These are phyloP conservation scores for Wallemia ichthyophaga DNA, from an alignment of 1,284 basidiomycete genomes.

Conservation along the genomic window DNA sequence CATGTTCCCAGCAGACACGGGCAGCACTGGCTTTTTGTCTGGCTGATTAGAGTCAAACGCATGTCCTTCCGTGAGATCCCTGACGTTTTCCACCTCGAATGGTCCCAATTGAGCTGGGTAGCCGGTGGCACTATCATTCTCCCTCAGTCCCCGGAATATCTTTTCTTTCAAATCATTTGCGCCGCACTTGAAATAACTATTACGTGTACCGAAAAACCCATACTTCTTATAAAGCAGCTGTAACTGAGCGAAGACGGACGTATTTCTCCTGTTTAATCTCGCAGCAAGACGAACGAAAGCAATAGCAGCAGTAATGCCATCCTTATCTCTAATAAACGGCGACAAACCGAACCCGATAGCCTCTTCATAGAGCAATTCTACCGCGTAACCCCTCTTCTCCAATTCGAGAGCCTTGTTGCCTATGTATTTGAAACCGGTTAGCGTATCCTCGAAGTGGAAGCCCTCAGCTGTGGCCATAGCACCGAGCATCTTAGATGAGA, in stretches of 20 bases:
- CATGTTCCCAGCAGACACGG: conserved; percentile 11
- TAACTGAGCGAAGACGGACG: conserved; percentile 27
- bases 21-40: neutral
- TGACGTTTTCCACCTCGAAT: neutral
- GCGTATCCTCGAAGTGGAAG: conserved; percentile 47
- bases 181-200: conserved; percentile 46
- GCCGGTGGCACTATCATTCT: conserved; percentile 1
- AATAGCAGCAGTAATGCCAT: conserved; percentile 46
- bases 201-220: conserved; percentile 21
- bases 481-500: conserved; percentile 60
- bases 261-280: conserved; percentile 22
- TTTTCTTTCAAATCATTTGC: conserved; percentile 18
- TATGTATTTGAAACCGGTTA: conserved; percentile 61
- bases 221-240: conserved; percentile 31
- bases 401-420: conserved; percentile 43
- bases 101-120: neutral
- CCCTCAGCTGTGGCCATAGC: conserved; percentile 39
- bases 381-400: conserved; percentile 31
- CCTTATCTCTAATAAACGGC: conserved; percentile 42
- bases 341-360: conserved; percentile 60
- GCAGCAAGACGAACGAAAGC: conserved; percentile 34
- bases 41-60: neutral
- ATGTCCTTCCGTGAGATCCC: conserved; percentile 1
- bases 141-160: neutral
- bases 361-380: conserved; percentile 58